Conservation (phyloP, 1,284 basidiomycete species). For the Ganoderma leucocontextum region DNA sequence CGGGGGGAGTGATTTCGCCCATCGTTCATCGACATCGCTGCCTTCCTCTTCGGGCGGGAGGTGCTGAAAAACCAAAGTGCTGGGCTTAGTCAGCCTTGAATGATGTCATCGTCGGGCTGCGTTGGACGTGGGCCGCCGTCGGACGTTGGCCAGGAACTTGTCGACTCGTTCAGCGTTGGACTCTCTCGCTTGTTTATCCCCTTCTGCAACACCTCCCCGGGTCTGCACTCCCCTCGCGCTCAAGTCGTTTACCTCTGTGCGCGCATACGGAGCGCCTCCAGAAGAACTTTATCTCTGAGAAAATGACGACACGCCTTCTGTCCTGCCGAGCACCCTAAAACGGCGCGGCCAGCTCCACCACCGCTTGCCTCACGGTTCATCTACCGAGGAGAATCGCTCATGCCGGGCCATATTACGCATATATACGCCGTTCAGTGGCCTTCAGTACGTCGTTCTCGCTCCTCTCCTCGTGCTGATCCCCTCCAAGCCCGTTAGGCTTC, state of each 20-base stretch:
- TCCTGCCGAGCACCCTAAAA: conserved; percentile 39
- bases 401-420: conserved; percentile 6
- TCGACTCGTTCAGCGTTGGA: conserved; percentile 20
- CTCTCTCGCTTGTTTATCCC: conserved; percentile 3
- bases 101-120: conserved; percentile 23
- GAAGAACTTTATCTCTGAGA: conserved; percentile 28
- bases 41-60: conserved; percentile 25
- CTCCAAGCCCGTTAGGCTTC: conserved; percentile 16
- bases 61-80: conserved; percentile 19
- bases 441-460: conserved; percentile 11
- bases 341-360: conserved; percentile 27
- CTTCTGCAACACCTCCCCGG: background rate
- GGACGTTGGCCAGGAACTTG: conserved; percentile 2
- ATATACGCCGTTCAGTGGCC: conserved; percentile 11
- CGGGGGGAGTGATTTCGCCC: conserved; percentile 26
- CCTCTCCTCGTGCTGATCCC: conserved; percentile 20
- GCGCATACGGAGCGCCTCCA: conserved; percentile 12
- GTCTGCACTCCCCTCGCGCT: background rate
- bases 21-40: conserved; percentile 17
- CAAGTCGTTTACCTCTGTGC: background rate
- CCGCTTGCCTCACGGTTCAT: conserved; percentile 21
- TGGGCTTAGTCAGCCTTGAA: conserved; percentile 17
- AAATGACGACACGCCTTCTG: conserved; percentile 29
- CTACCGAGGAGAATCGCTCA: conserved; percentile 14
- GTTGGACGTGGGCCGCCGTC: background rate